Base-by-base conservation (phyloP, 805 yeast species). In the Starmerella sp. region DNA sequence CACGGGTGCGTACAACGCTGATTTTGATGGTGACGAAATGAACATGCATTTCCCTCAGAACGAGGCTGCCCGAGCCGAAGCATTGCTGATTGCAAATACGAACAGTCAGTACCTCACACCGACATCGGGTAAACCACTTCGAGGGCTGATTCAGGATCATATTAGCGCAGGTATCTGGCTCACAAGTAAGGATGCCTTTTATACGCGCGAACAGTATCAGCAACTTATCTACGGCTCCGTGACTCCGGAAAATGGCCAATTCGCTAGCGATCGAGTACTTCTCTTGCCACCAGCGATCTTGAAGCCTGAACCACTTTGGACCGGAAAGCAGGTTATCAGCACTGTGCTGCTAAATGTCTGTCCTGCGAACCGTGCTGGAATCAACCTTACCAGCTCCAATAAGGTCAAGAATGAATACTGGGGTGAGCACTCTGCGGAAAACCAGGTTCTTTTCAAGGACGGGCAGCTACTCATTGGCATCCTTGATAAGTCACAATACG, bases 1-100 rank as follows among this genome's bases (percentile, higher is more conserved):
- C 72, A 93, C 98, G 46, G 97, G 97, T 73, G 97, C 98, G 45
- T 93, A 91, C 73, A 91, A 91, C 70, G 97, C 97, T 41, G 98
- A 91, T 79, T 91, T 93, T 66, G 98, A 91, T 73, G 98, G 98
- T 77, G 98, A 91, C 73, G 98, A 91, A 75, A 91, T 91, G 98
- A 91, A 91, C 70, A 85, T 91, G 96, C 98, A 91, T 74, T 91
- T 91, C 77, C 98, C 98, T 31, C 98, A 91, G 74, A 89, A 86
- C 71, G 97, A 91, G 73, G 86, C 87, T 63, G 98, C 97, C 9
- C 83, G 90, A 68, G 91, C 97, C 28, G 98, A 93, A 73, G 97
- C 98, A 2, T 75, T 88, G 66, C 81, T 88, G 67, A 77, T 93
- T 69, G 98, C 98, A 42, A 90, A 91, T 70, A 93, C 99, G 8